A percentile compares a stretch with the other conserved stretches of the same genome.
Conservation (phyloP, 768 basidiomycete genomes). For the Amyloporia xantha region DNA sequence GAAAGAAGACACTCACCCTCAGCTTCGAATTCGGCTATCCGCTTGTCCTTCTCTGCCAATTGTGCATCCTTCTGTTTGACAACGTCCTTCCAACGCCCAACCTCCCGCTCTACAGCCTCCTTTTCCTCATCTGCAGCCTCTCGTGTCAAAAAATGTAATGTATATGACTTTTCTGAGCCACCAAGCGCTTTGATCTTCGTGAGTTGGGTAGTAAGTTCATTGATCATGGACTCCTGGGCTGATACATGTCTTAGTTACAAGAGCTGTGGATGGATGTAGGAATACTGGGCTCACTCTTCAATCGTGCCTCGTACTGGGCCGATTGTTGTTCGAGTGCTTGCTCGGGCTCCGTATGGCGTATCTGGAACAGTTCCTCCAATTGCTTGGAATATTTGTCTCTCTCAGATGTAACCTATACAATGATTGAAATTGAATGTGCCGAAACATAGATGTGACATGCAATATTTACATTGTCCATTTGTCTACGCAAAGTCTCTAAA, state of each 20-base stretch:
- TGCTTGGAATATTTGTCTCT: constrained; percentile 38
- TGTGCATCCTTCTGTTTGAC: constrained; percentile 37
- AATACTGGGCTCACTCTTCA: constrained; percentile 43
- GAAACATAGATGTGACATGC: not conserved
- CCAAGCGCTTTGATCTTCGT: constrained; percentile 47
- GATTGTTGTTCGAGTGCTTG: constrained; percentile 41
- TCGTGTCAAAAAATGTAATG: constrained; percentile 63
- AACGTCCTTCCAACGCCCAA: constrained; percentile 35
- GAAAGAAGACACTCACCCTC: constrained; percentile 27
- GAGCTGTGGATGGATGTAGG: no score
- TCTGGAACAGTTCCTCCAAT: constrained; percentile 50
- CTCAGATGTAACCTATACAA: constrained; percentile 15
- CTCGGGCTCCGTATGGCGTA: constrained; percentile 64
- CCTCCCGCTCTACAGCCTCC: constrained; percentile 41
- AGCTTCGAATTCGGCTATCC: constrained; percentile 41
- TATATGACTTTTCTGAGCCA: constrained; percentile 39
- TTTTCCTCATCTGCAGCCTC: constrained; percentile 71
- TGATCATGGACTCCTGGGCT: constrained; percentile 54
- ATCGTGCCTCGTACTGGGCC: constrained; percentile 42
- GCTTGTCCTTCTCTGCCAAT: constrained; percentile 38
- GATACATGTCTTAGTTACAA: no score
- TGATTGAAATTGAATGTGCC: not conserved
- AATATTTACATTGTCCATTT: constrained; percentile 21
- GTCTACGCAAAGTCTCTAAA: constrained; percentile 16
- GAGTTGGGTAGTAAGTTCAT: constrained; percentile 49